Evolutionary conservation across 805 yeast genomes (phyloP).

Genomic region (Sugiyamaella qingdaonensis): DNA sequence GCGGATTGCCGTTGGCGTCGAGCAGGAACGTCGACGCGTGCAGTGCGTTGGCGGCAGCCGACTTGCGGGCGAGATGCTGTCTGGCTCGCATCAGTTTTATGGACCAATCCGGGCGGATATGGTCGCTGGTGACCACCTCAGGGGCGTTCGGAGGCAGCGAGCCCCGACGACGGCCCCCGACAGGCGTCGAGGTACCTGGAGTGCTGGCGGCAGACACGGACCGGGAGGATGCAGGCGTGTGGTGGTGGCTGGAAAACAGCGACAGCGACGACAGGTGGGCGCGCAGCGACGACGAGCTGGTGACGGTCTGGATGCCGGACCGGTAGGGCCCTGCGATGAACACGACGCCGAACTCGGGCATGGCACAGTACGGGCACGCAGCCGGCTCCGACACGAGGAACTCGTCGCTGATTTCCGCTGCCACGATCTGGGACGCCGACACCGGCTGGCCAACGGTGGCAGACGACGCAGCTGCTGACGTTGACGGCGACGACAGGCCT

Average conservation of each 20-base stretch:
- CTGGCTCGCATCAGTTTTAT: conserved; percentile 65
- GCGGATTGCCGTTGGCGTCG: conserved; percentile 21
- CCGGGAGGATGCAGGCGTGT: conserved; percentile 4
- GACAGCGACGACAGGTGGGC: conserved; percentile 10
- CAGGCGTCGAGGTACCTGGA: conserved; percentile 6
- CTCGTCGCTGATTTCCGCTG: conserved; percentile 21
- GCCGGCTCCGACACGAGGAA: conserved; percentile 77
- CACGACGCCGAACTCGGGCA: conserved; percentile 76
- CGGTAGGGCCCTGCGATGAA: conserved; percentile 68
- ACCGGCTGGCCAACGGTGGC: conserved; percentile 4
- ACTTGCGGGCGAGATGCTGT: conserved; percentile 70
- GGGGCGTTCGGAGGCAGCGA: conserved; percentile 66
- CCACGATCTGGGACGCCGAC: conserved; percentile 17
- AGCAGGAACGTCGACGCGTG: conserved; percentile 80
- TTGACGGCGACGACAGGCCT: conserved; percentile 18
- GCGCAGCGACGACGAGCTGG: conserved; percentile 11
- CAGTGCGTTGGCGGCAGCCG: conserved; percentile 92
- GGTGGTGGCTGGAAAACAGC: conserved; percentile 9
- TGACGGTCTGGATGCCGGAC: conserved; percentile 29
- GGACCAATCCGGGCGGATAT: conserved; percentile 92
- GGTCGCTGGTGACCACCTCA: conserved; percentile 72
- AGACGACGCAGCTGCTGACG: conserved; percentile 28
- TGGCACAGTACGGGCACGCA: conserved; percentile 90
- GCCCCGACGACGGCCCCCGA: conserved; percentile 23
- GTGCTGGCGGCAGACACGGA: conserved; percentile 3